Evolutionary conservation across 2,329 filamentous ascomycete species (phyloP), one percentile per base, ranked within the genome.

Genomic region (Xylogone sp.): DNA sequence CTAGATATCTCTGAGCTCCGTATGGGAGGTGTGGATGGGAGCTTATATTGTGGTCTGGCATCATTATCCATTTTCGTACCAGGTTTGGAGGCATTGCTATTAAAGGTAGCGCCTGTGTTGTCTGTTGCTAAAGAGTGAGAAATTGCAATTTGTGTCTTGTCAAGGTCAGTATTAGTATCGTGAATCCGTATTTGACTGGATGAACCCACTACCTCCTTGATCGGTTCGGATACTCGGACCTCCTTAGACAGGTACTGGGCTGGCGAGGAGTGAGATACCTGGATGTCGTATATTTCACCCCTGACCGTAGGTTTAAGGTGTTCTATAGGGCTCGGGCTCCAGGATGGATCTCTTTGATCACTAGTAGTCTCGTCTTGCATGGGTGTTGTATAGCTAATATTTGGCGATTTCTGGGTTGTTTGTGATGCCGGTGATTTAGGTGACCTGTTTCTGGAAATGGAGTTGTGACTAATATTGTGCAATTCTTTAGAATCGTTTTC

Each of bases 1-100:
- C 21, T 45, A 16, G 48, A 16, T 21, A 50, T 53, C 31, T 51
- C 57, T 7, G 46, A 49, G 43, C 20, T 21, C 5, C 49, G 8
- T 4, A 34, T 16, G 2, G 43, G 21, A 16, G 5, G 8, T 16
- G 34, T 18, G n/a, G 34, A 13, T 5, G 13, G 5, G 5, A 16
- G 4, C 10, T 16, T 5, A 16, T 39, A 39, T 6, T 39, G 34
- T 5, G 34, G 34, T 16, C 13, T 39, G 4, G 5, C 13, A 16
- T 5, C 13, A 16, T 5, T 6, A 16, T 39, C 34, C n/a, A 18
- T 16, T 5, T 18, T 16, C n/a, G 13, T 27, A 27, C 6, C 24
- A 27, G 24, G 59, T 46, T 57, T 55, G 34, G 34, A 18, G 10
- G 27, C 3, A 43, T 7, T 16, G n/a, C 6, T 21, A 27, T 27